Evolutionary conservation across 2,329 filamentous ascomycete species (phyloP), one percentile per base, ranked within the genome.

Genomic region (Hyphodiscus sp.): DNA sequence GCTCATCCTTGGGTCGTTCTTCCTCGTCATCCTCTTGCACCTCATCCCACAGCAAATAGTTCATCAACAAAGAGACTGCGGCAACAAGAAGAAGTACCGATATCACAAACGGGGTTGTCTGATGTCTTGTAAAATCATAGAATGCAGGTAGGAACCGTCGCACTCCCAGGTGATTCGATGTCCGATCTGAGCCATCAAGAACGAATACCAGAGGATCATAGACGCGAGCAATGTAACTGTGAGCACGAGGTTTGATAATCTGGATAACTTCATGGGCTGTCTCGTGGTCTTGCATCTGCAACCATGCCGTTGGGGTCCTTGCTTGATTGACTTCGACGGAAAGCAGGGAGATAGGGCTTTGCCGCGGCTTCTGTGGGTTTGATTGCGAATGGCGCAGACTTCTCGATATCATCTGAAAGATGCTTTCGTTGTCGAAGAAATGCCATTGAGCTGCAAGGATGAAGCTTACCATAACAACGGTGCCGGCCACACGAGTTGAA

Each of bases 191-290:
- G 10, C 81, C 82, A 56, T 83, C 82, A 10, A 86, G 70, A 3
- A 91, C 85, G 57, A 91, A 85, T 2, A 90, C 77, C 2, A 90
- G 71, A 1, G 88, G 88, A 42, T 91, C 83, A 64, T 87, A 89
- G 1, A 91, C 85, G 45, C 80, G 79, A 20, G 88, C 87, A 18
- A 89, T 74, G 65, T 90, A 89, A 67, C 82, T 87, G 63, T 87
- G 78, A 1, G 83, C 80, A 51, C 78, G 74, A 7, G 87, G 87
- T 59, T 89, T 90, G 61, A 91, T 79, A 30, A 87, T 79, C n/a
- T 81, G 77, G 66, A 91, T 89, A 16, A 91, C 79, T 64, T 91
- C 88, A 41, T 79, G 80, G 2, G 87, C 87, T 1, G 87, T 90
- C 63, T 89, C 85, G 61, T 90, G 86, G 61, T 91, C 87, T 67